These are phyloP conservation scores for Prunus mume DNA, from an alignment of 306 rosid genomes.

Conservation along the genomic window DNA sequence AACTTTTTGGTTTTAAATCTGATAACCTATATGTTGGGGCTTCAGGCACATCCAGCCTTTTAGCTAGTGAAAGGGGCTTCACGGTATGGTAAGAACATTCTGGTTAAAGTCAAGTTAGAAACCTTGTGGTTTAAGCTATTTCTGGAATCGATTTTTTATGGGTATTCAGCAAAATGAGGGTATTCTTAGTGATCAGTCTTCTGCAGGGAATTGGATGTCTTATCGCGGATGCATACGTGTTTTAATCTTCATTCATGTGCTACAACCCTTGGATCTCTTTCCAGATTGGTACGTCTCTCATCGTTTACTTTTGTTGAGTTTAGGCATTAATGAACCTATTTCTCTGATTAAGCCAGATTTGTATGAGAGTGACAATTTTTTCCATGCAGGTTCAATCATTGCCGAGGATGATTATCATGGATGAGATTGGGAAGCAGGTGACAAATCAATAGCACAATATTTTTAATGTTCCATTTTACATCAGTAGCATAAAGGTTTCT, in stretches of 20 bases:
- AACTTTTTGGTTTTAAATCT: conserved; percentile 89
- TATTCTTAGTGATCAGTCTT: conserved; percentile 25
- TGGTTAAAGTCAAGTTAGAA: conserved; percentile 9
- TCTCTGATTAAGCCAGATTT: neutral
- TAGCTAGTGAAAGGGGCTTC: conserved; percentile 85
- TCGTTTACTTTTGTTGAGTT: conserved; percentile 1
- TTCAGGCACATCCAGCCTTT: conserved; percentile 63
- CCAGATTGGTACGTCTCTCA: conserved; percentile 68
- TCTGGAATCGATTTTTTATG: neutral
- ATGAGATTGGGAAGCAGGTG: conserved; percentile 98
- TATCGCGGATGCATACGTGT: conserved; percentile 76
- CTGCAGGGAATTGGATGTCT: conserved; percentile 87
- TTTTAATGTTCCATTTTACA: no score
- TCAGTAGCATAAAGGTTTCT: no score
- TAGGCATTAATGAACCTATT: neutral
- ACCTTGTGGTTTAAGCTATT: neutral
- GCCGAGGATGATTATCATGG: conserved; percentile 97
- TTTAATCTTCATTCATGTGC: conserved; percentile 89
- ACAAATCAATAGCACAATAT: neutral
- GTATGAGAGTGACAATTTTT: conserved; percentile 18
- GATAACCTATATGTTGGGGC: conserved; percentile 53
- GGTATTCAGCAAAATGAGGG: neutral
- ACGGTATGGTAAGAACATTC: conserved; percentile 65
- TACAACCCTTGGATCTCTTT: conserved; percentile 93
- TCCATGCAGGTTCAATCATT: conserved; percentile 82